These are phyloP conservation scores for Pharnaceum exiguum DNA, from an alignment of 148 eudicot genomes.

Conservation along the genomic window DNA sequence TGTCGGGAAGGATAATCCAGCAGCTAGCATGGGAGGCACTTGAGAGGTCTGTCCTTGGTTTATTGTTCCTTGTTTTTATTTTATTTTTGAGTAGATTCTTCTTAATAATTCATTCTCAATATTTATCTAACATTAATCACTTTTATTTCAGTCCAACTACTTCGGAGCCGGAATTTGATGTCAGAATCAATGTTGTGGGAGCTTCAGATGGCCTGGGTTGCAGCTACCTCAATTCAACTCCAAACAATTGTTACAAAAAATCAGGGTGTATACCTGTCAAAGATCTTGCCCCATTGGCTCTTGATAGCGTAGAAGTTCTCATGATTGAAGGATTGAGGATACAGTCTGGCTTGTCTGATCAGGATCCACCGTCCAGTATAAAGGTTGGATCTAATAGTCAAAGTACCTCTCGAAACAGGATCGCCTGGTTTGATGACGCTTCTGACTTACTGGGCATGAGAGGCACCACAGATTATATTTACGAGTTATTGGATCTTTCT, in stretches of 20 bases:
- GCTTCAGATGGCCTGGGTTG: constrained; percentile 19
- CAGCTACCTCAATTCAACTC: constrained; percentile 20
- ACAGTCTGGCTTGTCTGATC: constrained; percentile 73
- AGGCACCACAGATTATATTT: not conserved
- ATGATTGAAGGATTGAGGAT: constrained; percentile 82
- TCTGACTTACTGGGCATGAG: not conserved
- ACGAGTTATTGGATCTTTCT: constrained; percentile 64
- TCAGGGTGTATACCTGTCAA: constrained; percentile 47
- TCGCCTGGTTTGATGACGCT: constrained; percentile 2
- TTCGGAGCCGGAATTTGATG: constrained; percentile 25
- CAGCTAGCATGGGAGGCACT: constrained; percentile 65
- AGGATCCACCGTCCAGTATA: constrained; percentile 65
- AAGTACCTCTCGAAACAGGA: constrained; percentile 42
- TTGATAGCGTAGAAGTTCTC: constrained; percentile 77
- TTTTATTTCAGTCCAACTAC: constrained; percentile 44
- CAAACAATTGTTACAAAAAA: constrained; percentile 15
- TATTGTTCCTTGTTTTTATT: not conserved
- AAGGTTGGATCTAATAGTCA: constrained; percentile 42
- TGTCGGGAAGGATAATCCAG: constrained; percentile 72
- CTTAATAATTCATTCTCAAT: too few species aligned
- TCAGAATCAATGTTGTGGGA: constrained; percentile 16
- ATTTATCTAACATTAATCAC: too few species aligned
- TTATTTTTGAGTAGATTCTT: not conserved
- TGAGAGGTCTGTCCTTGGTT: constrained; percentile 44
- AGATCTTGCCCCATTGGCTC: constrained; percentile 66